Percentiles rank a stretch among this genome's conserved stretches.
Evolutionary conservation across 192 early-diverging fungal genomes (phyloP).

Genomic region (Rhizoclosmatium globosum): DNA sequence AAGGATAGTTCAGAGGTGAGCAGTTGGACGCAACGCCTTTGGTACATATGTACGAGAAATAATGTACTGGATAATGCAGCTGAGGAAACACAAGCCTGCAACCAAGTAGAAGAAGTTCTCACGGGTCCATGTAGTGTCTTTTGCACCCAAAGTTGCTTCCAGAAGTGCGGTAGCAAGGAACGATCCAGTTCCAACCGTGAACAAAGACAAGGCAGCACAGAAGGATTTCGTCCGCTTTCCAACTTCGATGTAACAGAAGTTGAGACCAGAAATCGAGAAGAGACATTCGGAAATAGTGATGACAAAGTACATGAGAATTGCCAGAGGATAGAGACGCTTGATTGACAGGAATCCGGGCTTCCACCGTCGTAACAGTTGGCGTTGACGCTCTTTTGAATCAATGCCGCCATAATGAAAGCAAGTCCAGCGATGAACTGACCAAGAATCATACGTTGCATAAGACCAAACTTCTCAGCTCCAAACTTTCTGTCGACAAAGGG

Average conservation of each 20-base stretch:
- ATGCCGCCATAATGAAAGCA: slow-evolving; percentile 49
- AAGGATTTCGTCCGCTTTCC: slow-evolving; percentile 66
- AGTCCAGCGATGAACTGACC: slow-evolving; percentile 62
- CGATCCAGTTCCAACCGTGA: slow-evolving; percentile 55
- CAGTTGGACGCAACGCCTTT: slow-evolving; percentile 41
- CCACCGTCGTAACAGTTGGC: slow-evolving; percentile 38
- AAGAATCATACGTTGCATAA: slow-evolving; percentile 62
- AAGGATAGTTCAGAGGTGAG: neutral
- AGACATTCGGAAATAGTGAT: slow-evolving; percentile 65
- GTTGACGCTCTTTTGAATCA: slow-evolving; percentile 47
- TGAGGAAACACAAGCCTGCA: slow-evolving; percentile 43
- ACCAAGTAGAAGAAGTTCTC: slow-evolving; percentile 41
- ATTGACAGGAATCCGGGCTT: slow-evolving; percentile 1
- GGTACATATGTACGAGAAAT: slow-evolving; percentile 56
- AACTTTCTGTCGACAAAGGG: slow-evolving; percentile 55
- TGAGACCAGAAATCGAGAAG: slow-evolving; percentile 65
- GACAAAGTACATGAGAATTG: slow-evolving; percentile 53
- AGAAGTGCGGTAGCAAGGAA: slow-evolving; percentile 6
- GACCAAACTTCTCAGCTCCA: slow-evolving; percentile 33
- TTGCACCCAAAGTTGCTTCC: slow-evolving; percentile 24
- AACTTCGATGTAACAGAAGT: slow-evolving; percentile 71
- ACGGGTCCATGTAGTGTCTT: slow-evolving; percentile 17
- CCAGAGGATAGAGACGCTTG: neutral
- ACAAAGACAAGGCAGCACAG: slow-evolving; percentile 63
- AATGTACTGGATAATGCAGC: slow-evolving; percentile 48